Evolutionary conservation across 2,329 filamentous ascomycete genomes (phyloP), one percentile per base, ranked within the genome.

Genomic region (Dactylellina parvicollis): DNA sequence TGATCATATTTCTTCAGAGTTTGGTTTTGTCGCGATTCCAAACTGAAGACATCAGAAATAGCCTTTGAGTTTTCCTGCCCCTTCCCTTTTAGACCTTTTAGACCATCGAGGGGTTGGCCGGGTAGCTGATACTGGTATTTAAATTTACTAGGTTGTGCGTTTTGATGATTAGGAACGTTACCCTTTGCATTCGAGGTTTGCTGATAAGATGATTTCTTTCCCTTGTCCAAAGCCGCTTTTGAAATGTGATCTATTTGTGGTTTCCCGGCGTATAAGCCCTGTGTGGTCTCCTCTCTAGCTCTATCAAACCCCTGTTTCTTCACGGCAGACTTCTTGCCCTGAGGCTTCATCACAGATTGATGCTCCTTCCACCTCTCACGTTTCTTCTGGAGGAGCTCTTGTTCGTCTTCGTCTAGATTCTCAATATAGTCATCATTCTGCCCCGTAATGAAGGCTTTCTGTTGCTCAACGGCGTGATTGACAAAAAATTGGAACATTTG

Each of bases 401-500:
- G 30, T 2, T 40, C 30, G 2, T 30, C 20, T 40, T 24, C 30
- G 14, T 20, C 32, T 20, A 65, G 14, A 2, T 55, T 26, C 12
- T 22, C 14, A 16, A 47, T 12, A 34, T 46, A 65, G 1, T 47
- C 47, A n/a, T 55, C 36, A 7, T 54, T 65, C 36, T 38, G 3
- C 4, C 60, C 49, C 5, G 30, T 30, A 1, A 65, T 28, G 26
- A 54, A 65, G 26, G 22, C 60, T n/a, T 65, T 46, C 12, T 55
- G 47, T 2, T 30, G 47, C n/a, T 55, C 20, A 20, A 16, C 24
- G 16, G 36, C 60, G 2, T 18, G 7, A 14, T 55, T 20, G 7
- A 34, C 9, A 24, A 65, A 46, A 14, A 34, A 28, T 28, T 54
- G 8, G 26, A 55, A 65, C 60, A 65, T 65, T 14, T 38, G 49